A percentile compares a stretch with the other conserved stretches of the same genome.
These are phyloP conservation scores for Corallochytrium limacisporum DNA, from an alignment of 78 protist genomes.

Conservation along the genomic window DNA sequence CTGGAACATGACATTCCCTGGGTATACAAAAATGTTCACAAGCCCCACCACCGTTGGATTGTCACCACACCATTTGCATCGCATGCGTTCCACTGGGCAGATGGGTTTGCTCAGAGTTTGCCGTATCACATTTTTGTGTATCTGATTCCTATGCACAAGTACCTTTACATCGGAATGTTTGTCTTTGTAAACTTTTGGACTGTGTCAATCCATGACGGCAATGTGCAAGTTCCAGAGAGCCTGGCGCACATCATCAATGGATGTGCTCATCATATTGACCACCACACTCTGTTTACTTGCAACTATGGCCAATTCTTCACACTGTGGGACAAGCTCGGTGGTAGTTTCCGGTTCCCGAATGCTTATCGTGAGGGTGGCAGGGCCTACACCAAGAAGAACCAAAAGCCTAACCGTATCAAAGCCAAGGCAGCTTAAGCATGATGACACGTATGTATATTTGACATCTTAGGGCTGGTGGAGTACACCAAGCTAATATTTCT, in stretches of 20 bases:
- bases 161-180: constrained; percentile 29
- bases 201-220: constrained; percentile 62
- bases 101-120: constrained; percentile 54
- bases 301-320: constrained; percentile 78
- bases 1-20: constrained; percentile 44
- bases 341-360: no score
- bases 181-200: constrained; percentile 66
- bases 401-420: no score
- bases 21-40: constrained; percentile 49
- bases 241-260: background rate
- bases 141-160: constrained; percentile 49
- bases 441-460: no score
- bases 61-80: constrained; percentile 47
- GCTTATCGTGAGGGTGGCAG: no score
- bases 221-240: background rate
- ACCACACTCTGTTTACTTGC: constrained; percentile 49
- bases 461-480: no score
- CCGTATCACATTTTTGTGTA: constrained; percentile 53
- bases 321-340: constrained; percentile 57
- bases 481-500: no score
- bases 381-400: no score
- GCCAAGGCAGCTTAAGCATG: no score
- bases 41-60: constrained; percentile 54
- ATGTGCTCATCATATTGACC: constrained; percentile 26
- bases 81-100: constrained; percentile 66